Conservation (phyloP, 1,139 yeast species). For the Eremothecium cymbalariae region DNA sequence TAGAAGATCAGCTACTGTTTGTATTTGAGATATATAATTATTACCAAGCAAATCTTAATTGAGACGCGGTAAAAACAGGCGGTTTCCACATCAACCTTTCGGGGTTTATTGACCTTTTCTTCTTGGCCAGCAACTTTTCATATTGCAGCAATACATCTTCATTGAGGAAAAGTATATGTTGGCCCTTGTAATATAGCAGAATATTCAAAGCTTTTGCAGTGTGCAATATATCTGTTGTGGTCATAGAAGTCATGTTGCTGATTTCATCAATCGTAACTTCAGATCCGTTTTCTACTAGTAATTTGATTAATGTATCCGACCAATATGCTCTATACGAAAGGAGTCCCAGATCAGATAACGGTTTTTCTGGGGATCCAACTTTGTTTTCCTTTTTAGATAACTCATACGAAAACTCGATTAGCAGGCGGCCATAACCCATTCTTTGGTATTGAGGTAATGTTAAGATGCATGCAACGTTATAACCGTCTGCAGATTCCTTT, state of each 20-base stretch:
- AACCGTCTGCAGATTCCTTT: conserved; percentile 91
- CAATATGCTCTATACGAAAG: conserved; percentile 91
- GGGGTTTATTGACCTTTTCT: conserved; percentile 72
- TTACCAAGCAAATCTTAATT: conserved; percentile 90
- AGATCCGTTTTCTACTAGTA: conserved; percentile 56
- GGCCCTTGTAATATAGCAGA: conserved; percentile 88
- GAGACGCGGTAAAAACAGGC: conserved; percentile 93
- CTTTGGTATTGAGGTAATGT: conserved; percentile 95
- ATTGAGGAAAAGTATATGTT: conserved; percentile 85
- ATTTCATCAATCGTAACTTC: conserved; percentile 92
- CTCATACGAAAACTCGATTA: conserved; percentile 90
- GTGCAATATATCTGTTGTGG: conserved; percentile 90
- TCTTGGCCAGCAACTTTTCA: conserved; percentile 64
- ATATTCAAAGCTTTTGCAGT: conserved; percentile 87
- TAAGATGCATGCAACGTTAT: conserved; percentile 93
- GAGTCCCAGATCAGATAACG: conserved; percentile 87
- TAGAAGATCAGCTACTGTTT: conserved; percentile 26
- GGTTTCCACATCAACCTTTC: conserved; percentile 80
- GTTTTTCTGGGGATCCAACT: conserved; percentile 95
- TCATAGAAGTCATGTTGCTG: conserved; percentile 81
- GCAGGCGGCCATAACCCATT: conserved; percentile 83
- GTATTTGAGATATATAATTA: neutral
- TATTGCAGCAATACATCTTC: conserved; percentile 74
- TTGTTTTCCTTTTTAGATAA: conserved; percentile 80
- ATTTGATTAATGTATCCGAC: conserved; percentile 80